Percentiles rank a stretch among this genome's conserved stretches.
Conservation (phyloP, 768 basidiomycete genomes). For the Infundibulicybe gibba region DNA sequence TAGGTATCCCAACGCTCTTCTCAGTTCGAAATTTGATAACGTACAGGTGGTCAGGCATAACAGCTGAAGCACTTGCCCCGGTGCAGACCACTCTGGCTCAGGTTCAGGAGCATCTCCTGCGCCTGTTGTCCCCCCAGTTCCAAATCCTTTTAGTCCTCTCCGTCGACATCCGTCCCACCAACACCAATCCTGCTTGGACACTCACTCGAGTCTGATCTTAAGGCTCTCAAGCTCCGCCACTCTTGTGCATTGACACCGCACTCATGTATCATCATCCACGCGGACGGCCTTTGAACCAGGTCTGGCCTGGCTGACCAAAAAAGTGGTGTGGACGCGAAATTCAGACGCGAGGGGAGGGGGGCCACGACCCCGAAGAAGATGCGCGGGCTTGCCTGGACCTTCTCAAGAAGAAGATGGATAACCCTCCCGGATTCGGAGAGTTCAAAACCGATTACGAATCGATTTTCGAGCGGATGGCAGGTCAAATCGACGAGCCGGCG, state of each 20-base stretch:
- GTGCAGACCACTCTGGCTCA: conserved; percentile 78
- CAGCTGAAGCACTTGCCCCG: conserved; percentile 58
- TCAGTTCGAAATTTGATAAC: background rate
- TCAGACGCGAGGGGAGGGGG: conserved; percentile 77
- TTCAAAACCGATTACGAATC: conserved; percentile 83
- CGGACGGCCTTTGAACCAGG: conserved; percentile 89
- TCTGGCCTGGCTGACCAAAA: conserved; percentile 93
- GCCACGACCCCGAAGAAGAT: conserved; percentile 95
- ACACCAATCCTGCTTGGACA: conserved; percentile 89
- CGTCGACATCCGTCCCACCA: conserved; percentile 30
- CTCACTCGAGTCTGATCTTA: conserved; percentile 92
- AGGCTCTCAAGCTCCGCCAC: conserved; percentile 83
- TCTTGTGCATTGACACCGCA: conserved; percentile 87
- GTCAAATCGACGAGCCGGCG: conserved; percentile 30
- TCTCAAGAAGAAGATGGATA: conserved; percentile 73
- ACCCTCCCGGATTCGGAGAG: conserved; percentile 81
- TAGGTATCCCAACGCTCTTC: background rate
- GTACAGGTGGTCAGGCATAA: conserved; percentile 89
- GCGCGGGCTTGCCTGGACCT: conserved; percentile 86
- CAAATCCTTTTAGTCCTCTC: conserved; percentile 40
- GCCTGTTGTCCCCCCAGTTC: conserved; percentile 50
- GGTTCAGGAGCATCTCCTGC: conserved; percentile 70
- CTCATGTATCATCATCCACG: conserved; percentile 90
- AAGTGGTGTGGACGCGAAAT: conserved; percentile 92
- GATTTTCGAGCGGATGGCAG: conserved; percentile 84